Base-by-base conservation (phyloP, 106 monocot genomes). In the Dioscorea dumetorum region DNA sequence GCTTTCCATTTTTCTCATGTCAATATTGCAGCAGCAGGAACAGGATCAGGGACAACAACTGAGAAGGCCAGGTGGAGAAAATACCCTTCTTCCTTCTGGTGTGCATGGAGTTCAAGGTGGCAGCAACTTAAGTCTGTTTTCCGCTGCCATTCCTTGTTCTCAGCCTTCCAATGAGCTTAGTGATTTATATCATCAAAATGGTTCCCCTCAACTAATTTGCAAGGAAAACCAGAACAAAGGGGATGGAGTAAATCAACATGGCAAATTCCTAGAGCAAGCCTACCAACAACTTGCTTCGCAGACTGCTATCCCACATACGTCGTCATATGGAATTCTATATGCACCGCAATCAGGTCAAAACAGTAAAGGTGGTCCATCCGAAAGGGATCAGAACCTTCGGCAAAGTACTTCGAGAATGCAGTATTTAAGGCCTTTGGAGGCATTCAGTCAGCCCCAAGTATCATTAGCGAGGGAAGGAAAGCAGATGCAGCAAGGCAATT, bases 251-350 rank as follows among this genome's bases (percentile, higher is more conserved):
- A 77, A 82, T 24, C 80, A 79, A 49, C 78, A 86, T 64, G 21
- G 23, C 2, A 82, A 70, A 54, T 88, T 80, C 66, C 77, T 73
- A 11, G 72, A 84, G 22, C 89, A 91, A 78, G 82, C 89, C 63
- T 90, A 93, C 73, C 67, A 80, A 58, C 89, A 93, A 60, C 83
- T 76, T 72, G 78, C 87, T 59, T 48, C 83, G 56, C 87, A 87
- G 66, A 76, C 84, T 59, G 79, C 79, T 48, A 28, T 28, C 28
- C 91, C 86, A 58, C 91, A 87, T 12, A 93, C 87, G 57, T 67
- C 87, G 57, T 67, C 89, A 21, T 71, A 78, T 60, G 86, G 68
- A 0, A 84, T 69, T 67, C 50, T 76, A n/a, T 72, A 73, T 50
- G 61, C 63, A 17, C 88, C 81, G 34, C 92, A 84, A 70, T 28